A percentile compares a stretch with the other conserved stretches of the same genome.
Evolutionary conservation across 371 early-diverging fungal species (phyloP).

Genomic region (Mortierella sp.): DNA sequence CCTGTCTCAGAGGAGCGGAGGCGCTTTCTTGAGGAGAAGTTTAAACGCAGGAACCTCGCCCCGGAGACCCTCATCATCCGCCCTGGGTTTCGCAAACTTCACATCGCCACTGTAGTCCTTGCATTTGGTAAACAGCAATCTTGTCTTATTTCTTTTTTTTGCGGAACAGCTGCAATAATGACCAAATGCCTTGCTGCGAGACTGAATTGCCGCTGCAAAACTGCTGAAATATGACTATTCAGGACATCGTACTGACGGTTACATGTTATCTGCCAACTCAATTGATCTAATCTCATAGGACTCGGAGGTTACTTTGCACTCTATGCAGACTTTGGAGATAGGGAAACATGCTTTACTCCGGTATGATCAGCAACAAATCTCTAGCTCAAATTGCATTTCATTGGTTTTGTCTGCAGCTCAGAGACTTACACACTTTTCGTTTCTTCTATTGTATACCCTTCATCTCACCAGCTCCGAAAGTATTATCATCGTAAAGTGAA

Average conservation of each 20-base stretch:
- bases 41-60: slow-evolving; percentile 52
- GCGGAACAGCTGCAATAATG: not conserved
- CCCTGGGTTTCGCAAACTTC: slow-evolving; percentile 41
- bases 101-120: slow-evolving; percentile 42
- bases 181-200: too few relatives aligned
- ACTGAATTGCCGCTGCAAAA: too few relatives aligned
- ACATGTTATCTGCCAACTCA: not conserved
- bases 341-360: slow-evolving; percentile 52
- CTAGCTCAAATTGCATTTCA: not conserved
- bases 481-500: slow-evolving; percentile 45
- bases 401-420: not conserved
- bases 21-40: slow-evolving; percentile 50
- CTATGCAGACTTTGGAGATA: slow-evolving; percentile 54
- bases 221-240: too few relatives aligned
- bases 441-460: not conserved
- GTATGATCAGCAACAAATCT: slow-evolving; percentile 16
- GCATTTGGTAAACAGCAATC: slow-evolving; percentile 33
- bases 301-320: slow-evolving; percentile 49
- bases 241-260: not conserved
- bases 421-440: not conserved
- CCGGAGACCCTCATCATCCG: slow-evolving; percentile 48
- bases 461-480: slow-evolving; percentile 26
- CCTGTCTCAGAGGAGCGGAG: slow-evolving; percentile 48
- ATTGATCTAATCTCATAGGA: slow-evolving; percentile 18
- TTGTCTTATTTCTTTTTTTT: not conserved